Evolutionary conservation across 2,329 filamentous ascomycete genomes (phyloP), one percentile per base, ranked within the genome.

Genomic region (Endoconidiophora polonica): DNA sequence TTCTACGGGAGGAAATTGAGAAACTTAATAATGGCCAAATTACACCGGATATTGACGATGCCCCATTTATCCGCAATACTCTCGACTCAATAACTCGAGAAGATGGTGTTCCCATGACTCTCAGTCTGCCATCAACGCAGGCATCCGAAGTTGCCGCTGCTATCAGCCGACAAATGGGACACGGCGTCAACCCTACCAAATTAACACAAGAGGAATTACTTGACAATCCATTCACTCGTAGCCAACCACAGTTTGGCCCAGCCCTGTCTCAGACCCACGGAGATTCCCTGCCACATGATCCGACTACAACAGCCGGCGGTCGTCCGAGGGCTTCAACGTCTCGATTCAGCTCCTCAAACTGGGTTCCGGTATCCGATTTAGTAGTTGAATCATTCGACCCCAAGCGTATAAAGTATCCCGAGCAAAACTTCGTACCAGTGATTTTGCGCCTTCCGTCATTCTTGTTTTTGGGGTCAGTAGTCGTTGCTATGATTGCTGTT

Each of bases 1-100:
- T 42, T 4, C 22, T 42, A 3, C 24, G 24, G 7, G 39, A 48
- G 18, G 38, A 42, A 18, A 41, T 36, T 26, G 14, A 16, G 18
- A 16, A n/a, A 5, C 20, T 48, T 5, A 48, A 48, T 33, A 54
- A 62, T 43, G 66, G 69, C 52, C 69, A 69, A 39, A 69, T 78
- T 50, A 90, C 85, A 0, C 87, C 87, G 0, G 85, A 81, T 7
- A 69, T 86, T 38, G 87, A 94, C 59, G 83, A 94, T 59, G 83
- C 79, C 6, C 87, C 86, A 0, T 94, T 88, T 63, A 85, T 95
- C 55, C 83, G 83, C 55, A 93, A 91, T 62, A 88, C 90, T 39
- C 77, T 96, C 55, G 84, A 94, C 55, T 86, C 90, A 55, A 68
- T 96, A 57, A 93, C 86, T 4, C 72, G 82, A 44, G 77, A 83